Base-by-base conservation (phyloP, 805 yeast species). In the Torulaspora franciscae region DNA sequence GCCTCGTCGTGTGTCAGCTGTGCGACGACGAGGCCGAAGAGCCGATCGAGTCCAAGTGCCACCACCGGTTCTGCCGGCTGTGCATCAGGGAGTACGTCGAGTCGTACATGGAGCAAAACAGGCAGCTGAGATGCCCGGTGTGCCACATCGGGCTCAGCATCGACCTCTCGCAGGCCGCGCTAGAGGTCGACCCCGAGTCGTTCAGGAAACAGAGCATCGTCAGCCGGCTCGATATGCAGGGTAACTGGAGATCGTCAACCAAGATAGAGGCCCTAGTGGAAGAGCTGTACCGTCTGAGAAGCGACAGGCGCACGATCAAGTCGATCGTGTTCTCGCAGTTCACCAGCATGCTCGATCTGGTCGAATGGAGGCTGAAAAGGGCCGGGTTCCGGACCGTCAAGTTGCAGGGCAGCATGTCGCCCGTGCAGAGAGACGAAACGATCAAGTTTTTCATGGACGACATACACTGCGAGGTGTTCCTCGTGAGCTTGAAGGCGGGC, bases 21-120 rank as follows among this genome's bases (percentile, higher is more conserved):
- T 93, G 99, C 67, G 98, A 90, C 54, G 99, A 93, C 60, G 97
- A 90, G 65, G 97, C 98, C 0, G 98, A 93, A 65, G 99, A 93
- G 49, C 95, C 99, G 0, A 89, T 93, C 37, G 90, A 85, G 64
- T 84, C 96, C 2, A 86, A 84, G 61, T 93, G 99, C 64, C 96
- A 85, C 55, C 99, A 93, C 62, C 78, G 77, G 50, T 93, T 93
- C 61, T 93, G 99, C 62, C 77, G 99, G 24, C 73, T 93, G 72
- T 93, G 99, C 63, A 79, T 93, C 46, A 80, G 76, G 46, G 99
- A 95, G 65, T 93, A 93, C 59, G 79, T 84, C 38, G 96, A 90
- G 51, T 80, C 93, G 42, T 86, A 73, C 58, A 52, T 65, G 54
- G 76, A 76, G 33, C 95, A 93, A 3, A 67, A 65, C 7, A 70